Base-by-base conservation (phyloP, 73 alveolate genomes). In the Paraurostyla sp. region DNA sequence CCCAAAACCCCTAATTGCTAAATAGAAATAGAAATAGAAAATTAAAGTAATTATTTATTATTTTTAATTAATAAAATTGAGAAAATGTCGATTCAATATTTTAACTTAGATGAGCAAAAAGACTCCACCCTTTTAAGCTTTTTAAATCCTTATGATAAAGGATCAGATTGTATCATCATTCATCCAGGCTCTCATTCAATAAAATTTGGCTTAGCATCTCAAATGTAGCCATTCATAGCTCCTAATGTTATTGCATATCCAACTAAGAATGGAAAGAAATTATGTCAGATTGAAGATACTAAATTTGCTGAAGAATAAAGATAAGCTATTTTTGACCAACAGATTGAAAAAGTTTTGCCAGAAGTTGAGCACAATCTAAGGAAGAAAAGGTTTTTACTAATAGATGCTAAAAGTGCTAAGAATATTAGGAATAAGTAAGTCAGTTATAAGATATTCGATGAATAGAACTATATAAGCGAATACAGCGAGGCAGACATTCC, bases 111-210 rank as follows among this genome's bases (percentile, higher is more conserved):
- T 54, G 89, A 78, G 43, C 54, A 78, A n/a, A 25, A 27, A 35
- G 89, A 78, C 50, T 29, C 27, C 27, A 42, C 40, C 30, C 42
- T 78, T 0, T 22, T 51, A 52, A 46, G 43, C 36, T 78, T 78
- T 35, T 51, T 78, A 57, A 78, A 52, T 41, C 69, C 69, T 7
- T 54, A 51, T 13, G 89, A 78, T 32, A 20, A 36, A 15, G 89
- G 89, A 2, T 25, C 89, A 0, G 89, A 78, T 54, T n/a, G 59
- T 78, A 36, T 78, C 36, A 78, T 78, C n/a, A 50, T 78, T 7
- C 89, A 78, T 38, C 78, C 78, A 51, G 89, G 89, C 15, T 78
- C 89, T 3, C 89, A 78, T 32, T 78, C 89, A 78, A 78, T 78
- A 51, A 78, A 78, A 51, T 78, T 78, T 36, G 89, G 89, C 20